Base-by-base conservation (phyloP, 768 basidiomycete species). In the Mycena floridula region DNA sequence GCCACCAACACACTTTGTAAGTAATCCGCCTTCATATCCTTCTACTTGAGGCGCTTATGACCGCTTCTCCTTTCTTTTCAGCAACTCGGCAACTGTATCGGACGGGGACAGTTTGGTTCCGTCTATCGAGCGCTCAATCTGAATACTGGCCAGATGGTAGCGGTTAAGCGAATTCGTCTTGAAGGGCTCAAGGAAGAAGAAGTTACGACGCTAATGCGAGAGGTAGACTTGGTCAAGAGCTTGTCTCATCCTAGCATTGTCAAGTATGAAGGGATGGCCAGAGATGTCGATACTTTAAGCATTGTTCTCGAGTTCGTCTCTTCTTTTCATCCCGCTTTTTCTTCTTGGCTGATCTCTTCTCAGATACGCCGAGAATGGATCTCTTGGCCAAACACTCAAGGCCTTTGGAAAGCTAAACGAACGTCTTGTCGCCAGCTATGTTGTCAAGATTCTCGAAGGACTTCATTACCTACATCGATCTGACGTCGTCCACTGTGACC, bases 31-130 rank as follows among this genome's bases (percentile, higher is more conserved):
- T n/a, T n/a, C n/a, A n/a, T n/a, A n/a, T 24, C 24, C 16, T 44
- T 44, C 36, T 42, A 38, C 28, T 42, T 42, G 18, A 46, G 36
- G 39, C 24, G 16, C 27, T 37, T 37, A 12, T 49, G 30, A 41
- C 40, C 40, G 45, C 50, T 58, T 22, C 53, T 21, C 36, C 28
- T 35, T 28, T 42, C 8, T 36, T 44, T 52, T 24, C 58, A 97
- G 95, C 92, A 95, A 93, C 74, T 99, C 16, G 95, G 95, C 24
- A 94, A 96, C 63, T 94, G 91, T 60, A 95, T 99, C 51, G 95
- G 95, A 2, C 82, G 89, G 40, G 95, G 95, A 7, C 95, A 98
- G 67, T 98, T 97, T 62, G 95, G 95, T 23, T 81, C 92, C 7
- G 95, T 98, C 5, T 97, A 95, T 62, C 81, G 91, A 12, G 94